Evolutionary conservation across 1,284 basidiomycete species (phyloP), one percentile per base, ranked within the genome.

Genomic region (Spongiforma sp.): DNA sequence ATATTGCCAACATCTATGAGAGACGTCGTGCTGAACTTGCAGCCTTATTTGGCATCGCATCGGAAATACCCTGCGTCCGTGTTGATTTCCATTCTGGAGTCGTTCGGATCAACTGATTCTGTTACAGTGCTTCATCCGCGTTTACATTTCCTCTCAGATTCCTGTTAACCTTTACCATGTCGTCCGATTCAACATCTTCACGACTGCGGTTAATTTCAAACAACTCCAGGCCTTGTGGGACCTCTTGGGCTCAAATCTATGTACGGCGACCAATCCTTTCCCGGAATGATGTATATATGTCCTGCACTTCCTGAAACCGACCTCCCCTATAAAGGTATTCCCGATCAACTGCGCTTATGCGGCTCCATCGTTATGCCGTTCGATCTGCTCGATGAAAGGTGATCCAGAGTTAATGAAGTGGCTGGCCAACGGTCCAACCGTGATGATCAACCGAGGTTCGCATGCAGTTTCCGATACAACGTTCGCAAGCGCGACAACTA

Each of bases 31-130:
- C 1, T 2, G 6, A 17, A 17, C 10, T 12, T 7, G 3, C 65
- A 67, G 24, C 67, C 65, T 4, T 39, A 30, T 33, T 15, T 39
- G 9, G 63, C 58, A 1, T 12, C 4, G 1, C 28, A 57, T 14
- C 68, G 65, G 65, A 67, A 67, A 56, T 67, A 67, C 41, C 65
- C 65, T 2, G 5, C 3, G 62, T 66, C 2, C 14, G 62, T 14
- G 9, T 33, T 2, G 12, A 24, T 17, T 34, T 5, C 37, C 2
- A n/a, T 54, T 33, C 52, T 10, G 14, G 32, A 33, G 30, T 15
- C 4, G 28, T 21, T 15, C 50, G 50, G 50, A 17, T 30, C 9
- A 10, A n/a, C 24, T 10, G 12, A 15, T n/a, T n/a, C n/a, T n/a
- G 30, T 36, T 66, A 2, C 19, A 65, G 65, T 2, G 0, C 39